A percentile compares a stretch with the other conserved stretches of the same genome.
These are phyloP conservation scores for Chrysanthemum seticuspe DNA, from an alignment of 129 eudicot species.

Conservation along the genomic window DNA sequence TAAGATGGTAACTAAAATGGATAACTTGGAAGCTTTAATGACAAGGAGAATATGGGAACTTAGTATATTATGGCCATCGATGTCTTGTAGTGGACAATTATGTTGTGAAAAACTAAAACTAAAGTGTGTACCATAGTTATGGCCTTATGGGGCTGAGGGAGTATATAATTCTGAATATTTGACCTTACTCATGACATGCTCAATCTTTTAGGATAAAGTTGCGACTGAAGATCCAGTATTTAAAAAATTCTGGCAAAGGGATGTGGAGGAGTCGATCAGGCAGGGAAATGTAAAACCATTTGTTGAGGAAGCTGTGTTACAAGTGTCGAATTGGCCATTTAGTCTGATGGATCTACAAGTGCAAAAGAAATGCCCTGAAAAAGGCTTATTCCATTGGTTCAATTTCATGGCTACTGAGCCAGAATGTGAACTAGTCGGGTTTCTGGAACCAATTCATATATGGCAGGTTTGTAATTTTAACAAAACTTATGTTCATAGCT, in stretches of 20 bases:
- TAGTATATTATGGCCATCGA: no score
- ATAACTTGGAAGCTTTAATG: no score
- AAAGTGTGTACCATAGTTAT: no score
- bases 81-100: no score
- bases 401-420: constrained; percentile 52
- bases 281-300: constrained; percentile 60
- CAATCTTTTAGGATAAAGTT: constrained; percentile 57
- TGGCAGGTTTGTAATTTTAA: constrained; percentile 71
- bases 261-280: constrained; percentile 82
- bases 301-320: constrained; percentile 70
- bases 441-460: constrained; percentile 81
- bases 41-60: no score
- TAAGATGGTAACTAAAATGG: no score
- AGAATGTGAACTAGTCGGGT: constrained; percentile 74
- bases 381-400: constrained; percentile 70
- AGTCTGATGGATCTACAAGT: constrained; percentile 60
- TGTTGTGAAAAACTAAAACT: no score
- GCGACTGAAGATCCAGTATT: constrained; percentile 49
- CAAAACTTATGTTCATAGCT: not conserved
- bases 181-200: constrained; percentile 8
- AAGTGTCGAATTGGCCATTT: constrained; percentile 81
- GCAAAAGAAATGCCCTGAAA: constrained; percentile 63
- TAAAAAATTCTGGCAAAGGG: constrained; percentile 72
- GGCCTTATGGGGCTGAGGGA: no score
- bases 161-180: not conserved